Evolutionary conservation across 495 filamentous ascomycete genomes (phyloP), one percentile per base, ranked within the genome.

Genomic region (Aeminium ludgeri): DNA sequence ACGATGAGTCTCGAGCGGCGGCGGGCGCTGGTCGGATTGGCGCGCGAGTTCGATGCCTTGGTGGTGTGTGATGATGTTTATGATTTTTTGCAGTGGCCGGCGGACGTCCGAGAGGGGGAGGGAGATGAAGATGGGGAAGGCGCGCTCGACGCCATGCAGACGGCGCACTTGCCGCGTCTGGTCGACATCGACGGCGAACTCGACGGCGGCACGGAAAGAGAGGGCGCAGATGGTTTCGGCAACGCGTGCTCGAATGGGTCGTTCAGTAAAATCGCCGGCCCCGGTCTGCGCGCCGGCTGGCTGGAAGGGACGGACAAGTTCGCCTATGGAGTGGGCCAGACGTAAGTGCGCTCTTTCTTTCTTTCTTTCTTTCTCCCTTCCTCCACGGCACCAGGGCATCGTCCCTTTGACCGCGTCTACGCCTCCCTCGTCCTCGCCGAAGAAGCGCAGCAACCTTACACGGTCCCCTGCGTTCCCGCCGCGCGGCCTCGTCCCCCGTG

Each of bases 21-120:
- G 0, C 56, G 73, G 43, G 56, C 55, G 11, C 65, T 92, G 1
- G 72, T 92, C 5, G 55, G 60, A 6, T 50, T 87, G 3, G 86
- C 85, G 2, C 67, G 85, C 10, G 58, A 72, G 23, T 72, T 75
- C 54, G 76, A 94, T 51, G 82, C 82, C 3, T 60, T 92, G 5
- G 57, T 92, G 34, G 67, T 94, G n/a, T 69, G 68, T 10, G 86
- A 94, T 59, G 86, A 94, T 57, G 83, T 95, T 1, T 95, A 95
- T 45, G 86, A 94, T 56, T 75, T 83, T 44, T 65, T 94, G 0
- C 78, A 82, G 53, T 89, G 83, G 74, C 67, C 70, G 12, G 39
- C 44, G 2, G 44, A 44, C n/a, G 30, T n/a, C 11, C 4, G 30
- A n/a, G 30, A 17, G 6, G 34, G 18, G 13, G 18, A 16, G 20